Conservation (phyloP, 176 grass and related monocot genomes). For the Oryza brachyantha region DNA sequence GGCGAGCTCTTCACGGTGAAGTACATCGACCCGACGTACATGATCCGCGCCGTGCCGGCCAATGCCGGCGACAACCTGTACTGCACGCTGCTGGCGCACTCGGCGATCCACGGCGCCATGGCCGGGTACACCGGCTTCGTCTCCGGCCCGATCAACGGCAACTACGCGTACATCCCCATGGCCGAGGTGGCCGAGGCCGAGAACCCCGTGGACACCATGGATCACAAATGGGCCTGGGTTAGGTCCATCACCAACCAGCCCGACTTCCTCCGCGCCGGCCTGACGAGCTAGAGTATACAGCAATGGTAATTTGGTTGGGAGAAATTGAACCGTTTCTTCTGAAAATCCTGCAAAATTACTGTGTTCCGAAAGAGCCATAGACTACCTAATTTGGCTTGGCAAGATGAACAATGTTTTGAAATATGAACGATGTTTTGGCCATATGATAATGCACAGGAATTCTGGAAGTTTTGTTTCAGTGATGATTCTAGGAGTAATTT, state of each 20-base stretch:
- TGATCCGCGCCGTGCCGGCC: constrained; percentile 77
- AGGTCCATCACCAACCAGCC: constrained; percentile 51
- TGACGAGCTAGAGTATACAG: too few relatives aligned
- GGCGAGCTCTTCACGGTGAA: constrained; percentile 74
- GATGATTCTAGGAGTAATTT: too few relatives aligned
- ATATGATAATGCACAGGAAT: not conserved
- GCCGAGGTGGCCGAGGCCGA: constrained; percentile 36
- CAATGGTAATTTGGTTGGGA: too few relatives aligned
- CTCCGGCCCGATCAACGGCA: too few relatives aligned
- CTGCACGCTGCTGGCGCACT: constrained; percentile 82
- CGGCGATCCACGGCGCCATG: constrained; percentile 77
- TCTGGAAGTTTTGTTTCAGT: not conserved
- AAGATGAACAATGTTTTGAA: not conserved
- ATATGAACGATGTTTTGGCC: too few relatives aligned
- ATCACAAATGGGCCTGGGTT: constrained; percentile 59
- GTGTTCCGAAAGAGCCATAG: too few relatives aligned
- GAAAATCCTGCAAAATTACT: too few relatives aligned
- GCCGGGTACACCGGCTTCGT: constrained; percentile 68
- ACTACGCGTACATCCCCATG: constrained; percentile 9
- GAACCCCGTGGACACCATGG: constrained; percentile 42
- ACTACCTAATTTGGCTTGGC: not conserved
- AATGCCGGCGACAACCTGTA: constrained; percentile 79
- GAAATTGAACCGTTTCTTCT: too few relatives aligned
- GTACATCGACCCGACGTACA: constrained; percentile 93
- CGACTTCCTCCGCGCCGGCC: constrained; percentile 18